Evolutionary conservation across 1,139 yeast genomes (phyloP).

Genomic region (Kodamaea anthophila): DNA sequence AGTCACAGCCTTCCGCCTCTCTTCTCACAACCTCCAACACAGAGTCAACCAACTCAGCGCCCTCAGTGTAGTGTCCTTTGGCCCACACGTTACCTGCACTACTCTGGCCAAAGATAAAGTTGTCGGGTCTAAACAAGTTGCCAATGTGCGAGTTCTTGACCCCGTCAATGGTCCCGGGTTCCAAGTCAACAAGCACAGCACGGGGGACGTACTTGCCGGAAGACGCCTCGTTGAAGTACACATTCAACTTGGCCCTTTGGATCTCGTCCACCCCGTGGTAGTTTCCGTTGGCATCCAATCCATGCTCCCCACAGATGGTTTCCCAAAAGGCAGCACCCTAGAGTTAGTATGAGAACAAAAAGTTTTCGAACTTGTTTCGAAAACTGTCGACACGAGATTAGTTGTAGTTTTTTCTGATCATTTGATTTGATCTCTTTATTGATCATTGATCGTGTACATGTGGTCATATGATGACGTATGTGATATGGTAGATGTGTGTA

Average conservation of each 20-base stretch:
- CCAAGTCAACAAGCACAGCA: constrained; percentile 86
- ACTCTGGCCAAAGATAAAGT: constrained; percentile 81
- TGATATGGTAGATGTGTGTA: too few species aligned
- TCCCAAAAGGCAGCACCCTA: constrained; percentile 97
- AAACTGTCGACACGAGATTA: too few species aligned
- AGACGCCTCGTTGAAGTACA: constrained; percentile 54
- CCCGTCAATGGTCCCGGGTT: constrained; percentile 87
- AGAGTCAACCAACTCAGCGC: constrained; percentile 87
- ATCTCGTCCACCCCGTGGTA: constrained; percentile 64
- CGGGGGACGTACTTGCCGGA: constrained; percentile 89
- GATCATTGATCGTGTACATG: too few species aligned
- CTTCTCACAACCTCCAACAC: constrained; percentile 87
- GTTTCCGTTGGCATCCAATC: constrained; percentile 78
- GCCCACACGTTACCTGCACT: constrained; percentile 98
- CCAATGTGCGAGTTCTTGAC: constrained; percentile 76
- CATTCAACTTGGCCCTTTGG: constrained; percentile 53
- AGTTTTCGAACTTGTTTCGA: too few species aligned
- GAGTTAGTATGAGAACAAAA: constrained; percentile 30
- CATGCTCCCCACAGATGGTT: constrained; percentile 95
- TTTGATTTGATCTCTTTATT: too few species aligned
- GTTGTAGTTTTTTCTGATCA: too few species aligned
- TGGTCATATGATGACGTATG: too few species aligned
- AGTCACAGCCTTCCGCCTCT: constrained; percentile 90
- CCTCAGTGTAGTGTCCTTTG: constrained; percentile 93
- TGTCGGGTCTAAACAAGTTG: constrained; percentile 84